Conservation (phyloP, 2,329 filamentous ascomycete species). For the Mycogone perniciosa region DNA sequence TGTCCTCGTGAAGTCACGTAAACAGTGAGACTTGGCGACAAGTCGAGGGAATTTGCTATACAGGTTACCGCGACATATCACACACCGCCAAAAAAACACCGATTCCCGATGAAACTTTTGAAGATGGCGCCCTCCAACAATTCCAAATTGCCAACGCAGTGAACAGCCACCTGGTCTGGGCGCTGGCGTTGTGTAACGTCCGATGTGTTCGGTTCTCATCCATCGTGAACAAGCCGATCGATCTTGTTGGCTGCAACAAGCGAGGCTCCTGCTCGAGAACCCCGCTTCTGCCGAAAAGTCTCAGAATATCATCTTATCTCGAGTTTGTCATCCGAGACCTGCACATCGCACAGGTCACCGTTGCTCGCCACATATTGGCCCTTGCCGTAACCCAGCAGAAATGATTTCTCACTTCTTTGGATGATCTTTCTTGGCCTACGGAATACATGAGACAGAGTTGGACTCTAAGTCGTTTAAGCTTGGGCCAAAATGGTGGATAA, state of each 20-base stretch:
- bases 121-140: neutral
- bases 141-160: neutral
- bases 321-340: neutral
- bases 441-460: too few relatives aligned
- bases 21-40: neutral
- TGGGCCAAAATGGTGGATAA: too few relatives aligned
- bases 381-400: neutral
- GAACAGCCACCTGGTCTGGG: neutral
- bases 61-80: neutral
- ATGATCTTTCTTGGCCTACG: too few relatives aligned
- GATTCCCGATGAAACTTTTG: neutral
- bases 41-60: neutral
- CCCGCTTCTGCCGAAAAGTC: neutral
- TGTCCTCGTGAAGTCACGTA: neutral
- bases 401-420: too few relatives aligned
- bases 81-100: too few relatives aligned
- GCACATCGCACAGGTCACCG: neutral
- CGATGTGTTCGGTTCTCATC: neutral
- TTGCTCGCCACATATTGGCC: neutral
- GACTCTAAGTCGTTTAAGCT: too few relatives aligned
- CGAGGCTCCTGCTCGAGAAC: neutral
- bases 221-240: neutral
- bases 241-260: constrained; percentile 1
- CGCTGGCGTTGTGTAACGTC: neutral
- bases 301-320: neutral